Percentiles rank a stretch among this genome's conserved stretches.
These are phyloP conservation scores for Teunomyces panamensis DNA, from an alignment of 805 yeast genomes.

Conservation along the genomic window DNA sequence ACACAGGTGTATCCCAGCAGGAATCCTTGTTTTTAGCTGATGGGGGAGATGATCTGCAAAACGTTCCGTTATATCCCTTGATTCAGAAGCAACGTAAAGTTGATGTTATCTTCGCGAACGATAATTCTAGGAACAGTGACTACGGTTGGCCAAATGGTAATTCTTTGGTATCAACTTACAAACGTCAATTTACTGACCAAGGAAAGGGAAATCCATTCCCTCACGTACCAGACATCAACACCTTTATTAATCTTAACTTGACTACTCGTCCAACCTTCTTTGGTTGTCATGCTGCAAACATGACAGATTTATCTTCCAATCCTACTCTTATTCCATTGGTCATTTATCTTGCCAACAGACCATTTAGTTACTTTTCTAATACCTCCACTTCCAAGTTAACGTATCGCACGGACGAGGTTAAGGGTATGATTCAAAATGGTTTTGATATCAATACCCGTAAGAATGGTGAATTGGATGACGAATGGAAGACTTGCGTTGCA, in stretches of 20 bases:
- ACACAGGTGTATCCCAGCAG: conserved; percentile 16
- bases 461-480: conserved; percentile 62
- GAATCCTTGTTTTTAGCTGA: conserved; percentile 31
- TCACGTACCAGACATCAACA: conserved; percentile 65
- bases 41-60: conserved; percentile 43
- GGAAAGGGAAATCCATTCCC: conserved; percentile 69
- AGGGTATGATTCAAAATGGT: conserved; percentile 66
- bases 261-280: conserved; percentile 73
- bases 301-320: conserved; percentile 41
- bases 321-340: conserved; percentile 59
- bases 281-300: conserved; percentile 70
- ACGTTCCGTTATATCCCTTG: conserved; percentile 38
- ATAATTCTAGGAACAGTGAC: conserved; percentile 34
- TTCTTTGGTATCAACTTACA: conserved; percentile 29
- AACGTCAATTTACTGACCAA: conserved; percentile 32
- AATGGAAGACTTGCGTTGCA: conserved; percentile 72
- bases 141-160: conserved; percentile 39
- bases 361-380: conserved; percentile 63
- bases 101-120: conserved; percentile 38
- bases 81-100: conserved; percentile 30
- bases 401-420: conserved; percentile 54
- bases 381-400: conserved; percentile 67
- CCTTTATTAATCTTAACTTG: conserved; percentile 58
- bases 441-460: conserved; percentile 64
- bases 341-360: conserved; percentile 73